Percentiles rank a stretch among this genome's conserved stretches.
Conservation (phyloP, 208 protist species). For the Tritrichomonas musculus region DNA sequence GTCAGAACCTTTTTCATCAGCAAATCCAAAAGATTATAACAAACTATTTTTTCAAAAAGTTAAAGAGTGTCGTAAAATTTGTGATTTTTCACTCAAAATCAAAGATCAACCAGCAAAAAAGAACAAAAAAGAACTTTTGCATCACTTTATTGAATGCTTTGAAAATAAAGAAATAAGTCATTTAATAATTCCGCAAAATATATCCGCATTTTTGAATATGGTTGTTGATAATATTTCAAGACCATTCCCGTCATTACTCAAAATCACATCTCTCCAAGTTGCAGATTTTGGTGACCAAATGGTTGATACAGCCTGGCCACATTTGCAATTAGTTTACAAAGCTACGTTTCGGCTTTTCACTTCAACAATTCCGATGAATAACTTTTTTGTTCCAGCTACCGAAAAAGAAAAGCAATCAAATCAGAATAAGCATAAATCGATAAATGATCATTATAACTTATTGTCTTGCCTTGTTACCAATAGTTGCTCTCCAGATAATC, state of each 20-base stretch:
- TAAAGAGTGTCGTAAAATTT: slow-evolving; percentile 17
- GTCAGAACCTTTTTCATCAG: not conserved
- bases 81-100: not conserved
- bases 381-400: too few species aligned
- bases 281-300: not conserved
- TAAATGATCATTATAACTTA: not conserved
- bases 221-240: not conserved
- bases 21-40: not conserved
- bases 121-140: not conserved
- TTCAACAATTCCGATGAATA: too few species aligned
- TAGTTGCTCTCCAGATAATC: not conserved
- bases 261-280: not conserved
- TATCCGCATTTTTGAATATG: not conserved
- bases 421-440: too few species aligned
- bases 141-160: not conserved
- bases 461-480: not conserved
- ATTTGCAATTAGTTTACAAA: not conserved
- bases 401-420: too few species aligned
- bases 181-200: not conserved
- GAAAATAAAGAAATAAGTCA: not conserved
- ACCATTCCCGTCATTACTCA: not conserved
- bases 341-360: not conserved
- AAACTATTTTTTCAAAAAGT: not conserved
- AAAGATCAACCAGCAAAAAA: not conserved
- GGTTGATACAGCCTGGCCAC: not conserved